Base-by-base conservation (phyloP, 768 basidiomycete genomes). In the Lentinula aciculospora region DNA sequence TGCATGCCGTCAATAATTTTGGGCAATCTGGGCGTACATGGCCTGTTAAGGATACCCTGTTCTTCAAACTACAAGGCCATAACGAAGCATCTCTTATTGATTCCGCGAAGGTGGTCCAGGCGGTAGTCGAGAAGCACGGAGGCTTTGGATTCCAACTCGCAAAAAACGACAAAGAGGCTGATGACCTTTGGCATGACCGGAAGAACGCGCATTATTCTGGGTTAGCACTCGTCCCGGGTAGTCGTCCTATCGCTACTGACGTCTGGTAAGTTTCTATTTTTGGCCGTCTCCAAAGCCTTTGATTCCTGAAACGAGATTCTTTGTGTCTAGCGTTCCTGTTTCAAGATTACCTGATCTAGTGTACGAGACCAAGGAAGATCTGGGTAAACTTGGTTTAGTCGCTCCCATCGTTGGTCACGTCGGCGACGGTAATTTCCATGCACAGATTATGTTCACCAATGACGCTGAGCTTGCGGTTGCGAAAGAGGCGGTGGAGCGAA, bases 21-120 rank as follows among this genome's bases (percentile, higher is more conserved):
- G 82, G 82, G 63, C 76, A 72, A 60, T 85, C 81, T 28, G 68
- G 68, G 36, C 78, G 75, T 39, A 78, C 77, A 59, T 92, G 84
- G 71, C 80, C 81, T 0, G 82, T 80, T 54, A 74, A 72, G 27
- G 89, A 92, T 66, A 83, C 81, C 21, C 76, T 96, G 10, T 92
- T 93, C 74, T 89, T 96, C 80, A 92, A 94, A 68, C 84, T 96
- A 68, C 89, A 92, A 64, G 89, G 89, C 10, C 79, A 85, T 8
- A 80, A 84, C 1, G 72, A 74, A 0, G 71, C 77, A 1, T 78
- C 84, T 3, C 71, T 92, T n/a, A 67, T 73, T 2, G 87, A 88
- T 61, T 83, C 85, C 0, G 81, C 85, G 0, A 71, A 73, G 5
- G 75, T 86, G 15, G 83, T 87, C 25, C 74, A 83, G 61, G 71